phyloP scores from a whole-genome alignment of 208 protist genomes.

The Kentomonas sorsogonicus region DNA sequence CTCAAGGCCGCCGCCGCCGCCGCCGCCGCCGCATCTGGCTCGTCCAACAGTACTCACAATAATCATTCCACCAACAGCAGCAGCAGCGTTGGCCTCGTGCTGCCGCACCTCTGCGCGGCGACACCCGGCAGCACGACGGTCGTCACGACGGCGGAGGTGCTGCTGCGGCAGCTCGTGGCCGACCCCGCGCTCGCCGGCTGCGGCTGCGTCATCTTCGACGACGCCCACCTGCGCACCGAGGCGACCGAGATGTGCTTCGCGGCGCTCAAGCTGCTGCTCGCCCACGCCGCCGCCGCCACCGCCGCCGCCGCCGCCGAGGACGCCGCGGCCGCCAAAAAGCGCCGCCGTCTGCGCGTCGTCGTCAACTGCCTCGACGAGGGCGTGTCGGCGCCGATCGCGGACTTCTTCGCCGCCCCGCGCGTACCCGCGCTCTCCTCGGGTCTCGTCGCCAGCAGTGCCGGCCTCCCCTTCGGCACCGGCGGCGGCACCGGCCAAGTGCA shows the following conservation, averaged over 20 bases:
- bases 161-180: conserved; percentile 75
- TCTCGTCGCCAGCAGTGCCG: too few relatives aligned
- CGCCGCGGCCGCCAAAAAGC: not conserved
- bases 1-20: conserved; percentile 22
- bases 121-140: conserved; percentile 49
- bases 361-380: conserved; percentile 68
- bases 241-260: conserved; percentile 69
- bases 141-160: conserved; percentile 77
- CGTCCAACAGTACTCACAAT: not conserved
- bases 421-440: conserved; percentile 16
- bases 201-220: conserved; percentile 76
- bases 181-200: conserved; percentile 73
- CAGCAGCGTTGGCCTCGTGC: conserved; percentile 38
- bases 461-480: too few relatives aligned
- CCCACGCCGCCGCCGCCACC: not conserved
- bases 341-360: conserved; percentile 46
- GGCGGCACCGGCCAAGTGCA: too few relatives aligned
- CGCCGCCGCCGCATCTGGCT: conserved; percentile 14
- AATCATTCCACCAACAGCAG: conserved; percentile 14
- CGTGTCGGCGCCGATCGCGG: conserved; percentile 30
- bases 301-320: conserved; percentile 8
- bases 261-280: conserved; percentile 47
- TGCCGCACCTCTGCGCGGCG: conserved; percentile 39
- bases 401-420: conserved; percentile 38
- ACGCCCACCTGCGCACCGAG: conserved; percentile 67